These are phyloP conservation scores for Amanita subjunquillea DNA, from an alignment of 768 basidiomycete species.

Conservation along the genomic window DNA sequence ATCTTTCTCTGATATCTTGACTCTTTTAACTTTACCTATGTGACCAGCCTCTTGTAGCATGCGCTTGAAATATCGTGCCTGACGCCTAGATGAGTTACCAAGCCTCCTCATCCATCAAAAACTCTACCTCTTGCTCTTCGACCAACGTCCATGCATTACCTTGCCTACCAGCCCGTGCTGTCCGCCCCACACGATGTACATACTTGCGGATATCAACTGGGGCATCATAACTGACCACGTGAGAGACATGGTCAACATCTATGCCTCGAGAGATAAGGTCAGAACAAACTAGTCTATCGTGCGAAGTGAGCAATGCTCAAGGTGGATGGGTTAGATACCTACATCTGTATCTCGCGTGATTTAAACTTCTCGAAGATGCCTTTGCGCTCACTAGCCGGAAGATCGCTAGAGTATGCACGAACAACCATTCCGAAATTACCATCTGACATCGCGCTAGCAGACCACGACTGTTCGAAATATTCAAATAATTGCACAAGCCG, in stretches of 20 bases:
- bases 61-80: conserved; percentile 84
- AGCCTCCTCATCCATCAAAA: neutral
- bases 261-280: conserved; percentile 95
- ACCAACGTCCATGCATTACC: conserved; percentile 94
- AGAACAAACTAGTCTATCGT: conserved; percentile 79
- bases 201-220: conserved; percentile 99
- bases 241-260: conserved; percentile 84
- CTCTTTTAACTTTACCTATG: conserved; percentile 53
- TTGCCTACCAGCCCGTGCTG: conserved; percentile 81
- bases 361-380: conserved; percentile 73
- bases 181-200: conserved; percentile 93
- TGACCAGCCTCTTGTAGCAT: conserved; percentile 72
- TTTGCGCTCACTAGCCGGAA: conserved; percentile 63
- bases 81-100: conserved; percentile 2
- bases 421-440: conserved; percentile 28
- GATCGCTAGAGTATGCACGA: conserved; percentile 82
- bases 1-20: conserved; percentile 55
- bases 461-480: conserved; percentile 56
- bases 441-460: conserved; percentile 9
- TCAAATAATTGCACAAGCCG: conserved; percentile 76
- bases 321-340: conserved; percentile 15
- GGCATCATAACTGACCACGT: conserved; percentile 92
- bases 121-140: conserved; percentile 79
- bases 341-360: conserved; percentile 77
- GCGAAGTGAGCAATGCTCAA: neutral